Evolutionary conservation across 2,329 filamentous ascomycete genomes (phyloP), one percentile per base, ranked within the genome.

Genomic region (Acrocalymma vagum): DNA sequence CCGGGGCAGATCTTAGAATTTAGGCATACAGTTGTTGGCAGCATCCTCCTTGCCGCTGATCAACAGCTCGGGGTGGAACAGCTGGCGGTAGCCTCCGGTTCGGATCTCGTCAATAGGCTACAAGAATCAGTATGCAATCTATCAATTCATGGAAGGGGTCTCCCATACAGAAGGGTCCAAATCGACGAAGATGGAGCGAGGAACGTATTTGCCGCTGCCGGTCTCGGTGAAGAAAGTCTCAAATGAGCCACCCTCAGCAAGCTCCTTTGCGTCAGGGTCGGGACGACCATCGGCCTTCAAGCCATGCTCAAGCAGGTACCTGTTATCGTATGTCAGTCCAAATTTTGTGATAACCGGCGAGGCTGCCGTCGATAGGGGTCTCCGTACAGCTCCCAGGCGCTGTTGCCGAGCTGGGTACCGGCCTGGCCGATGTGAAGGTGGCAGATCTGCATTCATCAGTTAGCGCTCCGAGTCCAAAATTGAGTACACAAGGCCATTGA

Each of bases 221-320:
- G 85, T 86, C 78, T 88, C 84, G 56, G 81, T 87, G 75, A 88
- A 88, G 77, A 88, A 88, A 55, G 85, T 87, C 74, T 87, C 84
- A 71, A 78, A 86, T 30, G 84, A 86, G 57, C 84, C 84, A 38
- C 74, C 76, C 42, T 87, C 84, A 55, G 75, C 78, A 42, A 80
- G 50, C 31, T 85, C 82, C 69, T 79, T 78, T 50, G 75, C 73
- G 33, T 82, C 80, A 56, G 84, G 81, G 66, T 86, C 81, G 39
- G 81, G 79, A 44, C 80, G 80, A 57, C 85, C 85, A 67, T 88
- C 85, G 40, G 72, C 71, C 61, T 81, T 80, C 55, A 88, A 81
- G 60, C 85, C 85, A 65, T 88, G 85, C 78, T 88, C 85, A 51
- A 88, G 82, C 53, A 87, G 82, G 71, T 88, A 88, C 62, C 84